These are phyloP conservation scores for Tremella yokohamensis DNA, from an alignment of 768 basidiomycete genomes.

Conservation along the genomic window DNA sequence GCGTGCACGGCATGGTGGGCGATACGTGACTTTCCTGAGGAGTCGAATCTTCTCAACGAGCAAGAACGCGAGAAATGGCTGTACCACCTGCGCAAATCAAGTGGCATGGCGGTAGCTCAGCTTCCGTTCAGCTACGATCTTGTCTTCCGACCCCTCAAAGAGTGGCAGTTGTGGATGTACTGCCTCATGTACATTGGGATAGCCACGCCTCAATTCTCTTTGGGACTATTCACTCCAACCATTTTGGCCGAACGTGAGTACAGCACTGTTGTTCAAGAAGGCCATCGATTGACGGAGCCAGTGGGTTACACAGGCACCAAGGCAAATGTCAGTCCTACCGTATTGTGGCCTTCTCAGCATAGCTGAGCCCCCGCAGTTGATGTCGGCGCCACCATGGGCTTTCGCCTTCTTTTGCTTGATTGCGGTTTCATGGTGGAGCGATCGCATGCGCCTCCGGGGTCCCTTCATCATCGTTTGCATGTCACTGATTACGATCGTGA, in stretches of 20 bases:
- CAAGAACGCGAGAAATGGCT: not conserved
- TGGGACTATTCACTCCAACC: not conserved
- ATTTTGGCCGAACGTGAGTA: not conserved
- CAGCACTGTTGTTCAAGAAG: not conserved
- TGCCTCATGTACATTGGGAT: constrained; percentile 4
- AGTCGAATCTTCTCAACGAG: constrained; percentile 2
- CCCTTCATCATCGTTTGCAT: no score
- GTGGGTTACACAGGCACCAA: no score
- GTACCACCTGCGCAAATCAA: constrained; percentile 1
- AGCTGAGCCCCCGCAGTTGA: no score
- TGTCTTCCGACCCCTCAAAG: not conserved
- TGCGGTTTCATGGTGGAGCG: no score
- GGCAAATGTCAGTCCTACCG: no score
- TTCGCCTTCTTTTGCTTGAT: no score
- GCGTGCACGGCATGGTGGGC: not conserved
- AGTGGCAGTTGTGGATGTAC: constrained; percentile 2
- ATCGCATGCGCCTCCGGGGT: no score
- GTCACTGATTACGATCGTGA: no score
- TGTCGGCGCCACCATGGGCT: no score
- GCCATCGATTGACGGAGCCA: no score
- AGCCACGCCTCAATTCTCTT: constrained; percentile 1
- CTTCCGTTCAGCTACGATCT: constrained; percentile 2
- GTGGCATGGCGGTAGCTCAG: not conserved
- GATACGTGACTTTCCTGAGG: not conserved
- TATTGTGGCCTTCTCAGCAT: no score